Conservation (phyloP, 768 basidiomycete species). For the Boletus fagicola region DNA sequence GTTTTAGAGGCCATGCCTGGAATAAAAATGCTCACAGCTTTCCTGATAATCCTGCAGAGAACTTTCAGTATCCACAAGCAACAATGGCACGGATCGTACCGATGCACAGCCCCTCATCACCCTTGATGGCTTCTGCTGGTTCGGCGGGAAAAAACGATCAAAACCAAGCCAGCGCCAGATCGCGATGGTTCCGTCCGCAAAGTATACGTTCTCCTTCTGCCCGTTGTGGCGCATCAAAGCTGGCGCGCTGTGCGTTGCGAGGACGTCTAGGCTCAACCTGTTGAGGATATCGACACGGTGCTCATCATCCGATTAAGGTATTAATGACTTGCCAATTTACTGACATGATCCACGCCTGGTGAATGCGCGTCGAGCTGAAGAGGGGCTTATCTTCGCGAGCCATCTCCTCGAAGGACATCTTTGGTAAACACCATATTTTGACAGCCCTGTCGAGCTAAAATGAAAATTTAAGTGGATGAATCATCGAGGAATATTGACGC, state of each 20-base stretch:
- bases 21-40: conserved; percentile 50
- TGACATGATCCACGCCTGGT: conserved; percentile 62
- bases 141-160: conserved; percentile 60
- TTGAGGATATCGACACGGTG: neutral
- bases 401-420: conserved; percentile 36
- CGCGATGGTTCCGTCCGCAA: conserved; percentile 50
- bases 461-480: neutral
- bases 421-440: conserved; percentile 70
- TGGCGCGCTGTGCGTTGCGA: conserved; percentile 54
- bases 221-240: conserved; percentile 41
- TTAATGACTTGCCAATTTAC: conserved; percentile 51
- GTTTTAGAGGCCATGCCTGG: neutral
- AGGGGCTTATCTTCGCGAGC: conserved; percentile 73
- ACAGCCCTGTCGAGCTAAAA: conserved; percentile 66
- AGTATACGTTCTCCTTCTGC: conserved; percentile 25
- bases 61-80: neutral
- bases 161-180: conserved; percentile 71
- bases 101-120: conserved; percentile 58
- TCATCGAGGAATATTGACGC: conserved; percentile 24
- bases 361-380: conserved; percentile 65
- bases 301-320: neutral
- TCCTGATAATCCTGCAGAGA: conserved; percentile 68
- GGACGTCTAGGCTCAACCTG: conserved; percentile 58
- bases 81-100: conserved; percentile 37
- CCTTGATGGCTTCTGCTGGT: conserved; percentile 32